Evolutionary conservation across 2,329 filamentous ascomycete species (phyloP), one percentile per base, ranked within the genome.

Genomic region (Aspergillus novofumigatus): DNA sequence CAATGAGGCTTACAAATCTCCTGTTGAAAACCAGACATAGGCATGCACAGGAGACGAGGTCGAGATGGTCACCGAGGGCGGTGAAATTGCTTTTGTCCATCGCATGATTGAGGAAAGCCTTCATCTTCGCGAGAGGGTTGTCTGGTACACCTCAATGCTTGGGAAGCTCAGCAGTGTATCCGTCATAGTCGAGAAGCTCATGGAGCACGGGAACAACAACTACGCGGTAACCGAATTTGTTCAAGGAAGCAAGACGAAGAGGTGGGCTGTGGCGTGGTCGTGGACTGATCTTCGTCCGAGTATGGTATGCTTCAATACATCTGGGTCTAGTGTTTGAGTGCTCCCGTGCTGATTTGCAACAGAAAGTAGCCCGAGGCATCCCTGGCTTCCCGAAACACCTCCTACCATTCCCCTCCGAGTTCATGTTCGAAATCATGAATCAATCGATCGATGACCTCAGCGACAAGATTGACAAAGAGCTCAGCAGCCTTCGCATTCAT

Each of bases 101-200:
- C 81, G 84, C 5, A 87, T 96, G 61, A 78, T 96, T 4, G 75
- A 82, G 0, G 89, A 95, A 70, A 91, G 87, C 35, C 71, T 89
- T 0, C 58, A 70, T 0, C 75, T 91, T 1, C 76, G 78, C 20
- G 78, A 82, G 0, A 80, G 81, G 9, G 85, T 96, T 0, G 83
- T 84, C 59, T 99, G 94, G 94, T 97, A 94, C 72, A 94, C 89
- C 1, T 86, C 87, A 54, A 95, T 97, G 91, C 79, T 97, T 0
- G 92, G 93, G 0, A 95, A 95, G 67, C 78, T 90, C 29, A 92
- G 88, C 62, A 78, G 90, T 3, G 80, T 88, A 0, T 77, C 79
- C 0, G 73, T 88, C 0, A 76, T 96, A 0, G 79, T 86, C 5
- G 79, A 80, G 52, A 78, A 88, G 7, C 72, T 86, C 3, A 81